Evolutionary conservation across 2,329 filamentous ascomycete species (phyloP).

Genomic region (Fusarium sp.): DNA sequence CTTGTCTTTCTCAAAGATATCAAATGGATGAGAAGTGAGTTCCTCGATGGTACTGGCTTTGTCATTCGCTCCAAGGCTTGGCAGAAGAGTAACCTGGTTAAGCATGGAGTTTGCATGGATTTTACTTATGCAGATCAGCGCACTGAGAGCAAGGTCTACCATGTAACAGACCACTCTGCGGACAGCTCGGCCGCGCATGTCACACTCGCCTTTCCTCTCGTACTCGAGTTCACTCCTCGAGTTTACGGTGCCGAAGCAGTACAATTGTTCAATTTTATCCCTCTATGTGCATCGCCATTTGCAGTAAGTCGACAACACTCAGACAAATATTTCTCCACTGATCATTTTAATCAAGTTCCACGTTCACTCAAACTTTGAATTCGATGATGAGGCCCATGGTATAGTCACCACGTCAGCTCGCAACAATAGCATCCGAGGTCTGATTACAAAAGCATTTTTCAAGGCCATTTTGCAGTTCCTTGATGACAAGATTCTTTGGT

Average conservation of each 20-base stretch:
- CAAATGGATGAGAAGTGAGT: not conserved
- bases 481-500: not conserved
- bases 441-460: not conserved
- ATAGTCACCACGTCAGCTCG: not conserved
- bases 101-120: not conserved
- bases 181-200: accelerated
- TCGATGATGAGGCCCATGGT: not conserved
- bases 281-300: not conserved
- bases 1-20: not conserved
- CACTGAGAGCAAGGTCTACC: not conserved
- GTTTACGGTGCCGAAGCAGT: not conserved
- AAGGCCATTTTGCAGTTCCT: not conserved
- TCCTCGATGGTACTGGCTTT: not conserved
- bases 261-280: not conserved
- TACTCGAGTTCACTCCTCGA: not conserved
- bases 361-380: not conserved
- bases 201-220: not conserved
- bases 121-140: too few species aligned
- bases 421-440: not conserved
- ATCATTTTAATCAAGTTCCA: not conserved
- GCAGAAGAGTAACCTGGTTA: not conserved
- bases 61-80: not conserved
- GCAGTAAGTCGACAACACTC: not conserved
- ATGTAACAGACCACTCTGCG: not conserved
- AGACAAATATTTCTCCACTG: accelerated